Evolutionary conservation across 2,329 filamentous ascomycete species (phyloP).

Genomic region (Paecilomyces sp.): DNA sequence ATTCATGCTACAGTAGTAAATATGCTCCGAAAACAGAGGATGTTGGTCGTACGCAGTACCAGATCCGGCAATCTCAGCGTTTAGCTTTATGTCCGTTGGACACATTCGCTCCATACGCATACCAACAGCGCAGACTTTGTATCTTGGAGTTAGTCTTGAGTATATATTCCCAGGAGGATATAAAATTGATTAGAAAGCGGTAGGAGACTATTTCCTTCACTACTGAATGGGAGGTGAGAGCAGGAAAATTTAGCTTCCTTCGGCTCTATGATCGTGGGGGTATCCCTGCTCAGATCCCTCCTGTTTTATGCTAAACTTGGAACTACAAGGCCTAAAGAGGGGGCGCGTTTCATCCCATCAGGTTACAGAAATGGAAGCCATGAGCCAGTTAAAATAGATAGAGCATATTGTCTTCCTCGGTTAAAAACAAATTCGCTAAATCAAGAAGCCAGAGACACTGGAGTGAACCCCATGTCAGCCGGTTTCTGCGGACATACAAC

Average conservation of each 20-base stretch:
- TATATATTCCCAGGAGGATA: no score
- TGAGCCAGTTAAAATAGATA: background rate
- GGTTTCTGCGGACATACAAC: background rate
- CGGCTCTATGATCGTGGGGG: background rate
- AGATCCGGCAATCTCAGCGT: background rate
- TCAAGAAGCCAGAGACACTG: background rate
- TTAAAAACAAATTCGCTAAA: background rate
- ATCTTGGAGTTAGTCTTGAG: background rate
- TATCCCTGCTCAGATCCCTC: background rate
- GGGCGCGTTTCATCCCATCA: background rate
- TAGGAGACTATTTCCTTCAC: background rate
- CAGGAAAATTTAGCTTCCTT: background rate
- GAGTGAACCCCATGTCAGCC: background rate
- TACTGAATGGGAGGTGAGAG: background rate
- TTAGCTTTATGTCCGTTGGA: background rate
- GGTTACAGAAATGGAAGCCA: background rate
- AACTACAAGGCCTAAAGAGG: background rate
- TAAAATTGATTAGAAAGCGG: background rate
- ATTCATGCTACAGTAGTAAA: background rate
- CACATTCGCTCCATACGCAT: background rate
- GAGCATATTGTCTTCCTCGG: background rate
- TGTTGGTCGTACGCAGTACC: background rate
- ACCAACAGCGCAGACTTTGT: background rate
- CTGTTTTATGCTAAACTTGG: background rate
- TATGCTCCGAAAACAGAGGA: background rate